phyloP scores from a whole-genome alignment of 306 rosid genomes.

The Morella rubra region DNA sequence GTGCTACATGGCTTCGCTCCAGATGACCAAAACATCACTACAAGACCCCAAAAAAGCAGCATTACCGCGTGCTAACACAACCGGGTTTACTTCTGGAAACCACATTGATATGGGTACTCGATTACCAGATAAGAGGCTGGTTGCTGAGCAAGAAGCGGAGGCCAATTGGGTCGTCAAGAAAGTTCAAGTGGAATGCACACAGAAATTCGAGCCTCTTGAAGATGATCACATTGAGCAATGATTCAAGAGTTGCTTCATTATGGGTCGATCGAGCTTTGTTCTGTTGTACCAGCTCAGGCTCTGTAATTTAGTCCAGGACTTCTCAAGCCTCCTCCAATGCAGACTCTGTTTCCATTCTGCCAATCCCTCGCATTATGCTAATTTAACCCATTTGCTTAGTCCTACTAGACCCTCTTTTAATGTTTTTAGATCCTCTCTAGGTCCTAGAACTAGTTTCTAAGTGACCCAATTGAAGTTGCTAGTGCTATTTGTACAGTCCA shows the following conservation, averaged over 20 bases:
- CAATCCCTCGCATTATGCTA: constrained; percentile 40
- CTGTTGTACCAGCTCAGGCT: constrained; percentile 36
- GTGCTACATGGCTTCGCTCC: constrained; percentile 86
- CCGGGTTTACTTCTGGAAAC: constrained; percentile 30
- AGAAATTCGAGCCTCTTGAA: constrained; percentile 60
- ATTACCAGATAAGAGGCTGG: constrained; percentile 35
- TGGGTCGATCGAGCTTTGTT: constrained; percentile 77
- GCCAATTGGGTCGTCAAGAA: constrained; percentile 53
- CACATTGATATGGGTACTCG: constrained; percentile 8
- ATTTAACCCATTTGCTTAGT: constrained; percentile 47
- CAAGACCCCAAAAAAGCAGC: constrained; percentile 42
- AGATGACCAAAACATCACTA: constrained; percentile 56
- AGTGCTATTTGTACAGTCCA: constrained; percentile 44
- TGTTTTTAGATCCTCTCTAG: constrained; percentile 10
- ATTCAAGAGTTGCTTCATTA: constrained; percentile 81
- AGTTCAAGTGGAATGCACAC: constrained; percentile 50
- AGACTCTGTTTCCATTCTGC: constrained; percentile 19
- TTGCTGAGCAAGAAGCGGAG: constrained; percentile 32
- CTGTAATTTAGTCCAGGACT: constrained; percentile 19
- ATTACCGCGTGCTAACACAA: constrained; percentile 18
- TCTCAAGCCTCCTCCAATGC: constrained; percentile 9
- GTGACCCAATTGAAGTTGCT: constrained; percentile 55
- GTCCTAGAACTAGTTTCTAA: constrained; percentile 40
- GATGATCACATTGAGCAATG: constrained; percentile 95
- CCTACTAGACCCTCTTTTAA: constrained; percentile 16